phyloP scores from a whole-genome alignment of 257 asterid genomes.

The Paraleonurus japonicus region DNA sequence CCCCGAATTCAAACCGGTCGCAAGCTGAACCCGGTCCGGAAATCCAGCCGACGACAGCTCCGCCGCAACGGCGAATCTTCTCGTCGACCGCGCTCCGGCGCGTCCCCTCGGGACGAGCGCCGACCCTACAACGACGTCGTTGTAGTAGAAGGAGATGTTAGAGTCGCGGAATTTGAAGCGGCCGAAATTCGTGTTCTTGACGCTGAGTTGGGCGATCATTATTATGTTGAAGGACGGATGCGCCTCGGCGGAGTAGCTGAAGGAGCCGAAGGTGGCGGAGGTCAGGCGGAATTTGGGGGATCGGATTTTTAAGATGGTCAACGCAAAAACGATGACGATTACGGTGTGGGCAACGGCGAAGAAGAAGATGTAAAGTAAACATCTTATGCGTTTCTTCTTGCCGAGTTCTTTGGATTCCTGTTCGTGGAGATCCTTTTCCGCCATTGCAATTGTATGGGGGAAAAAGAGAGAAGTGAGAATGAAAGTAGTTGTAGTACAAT shows the following conservation, averaged over 20 bases:
- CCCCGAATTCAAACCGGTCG: slow-evolving; percentile 24
- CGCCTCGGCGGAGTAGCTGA: neutral
- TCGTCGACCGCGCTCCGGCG: slow-evolving; percentile 13
- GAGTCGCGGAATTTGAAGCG: slow-evolving; percentile 22
- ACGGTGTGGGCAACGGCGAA: neutral
- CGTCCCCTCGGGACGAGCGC: slow-evolving; percentile 5
- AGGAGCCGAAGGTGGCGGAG: neutral
- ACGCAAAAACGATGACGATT: neutral
- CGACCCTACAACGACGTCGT: slow-evolving; percentile 20
- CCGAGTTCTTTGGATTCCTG: neutral
- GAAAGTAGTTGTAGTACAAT: too few species aligned
- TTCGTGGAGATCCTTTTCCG: neutral
- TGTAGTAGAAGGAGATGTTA: slow-evolving; percentile 11
- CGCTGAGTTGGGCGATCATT: slow-evolving; percentile 18
- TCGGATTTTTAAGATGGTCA: neutral
- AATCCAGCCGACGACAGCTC: neutral
- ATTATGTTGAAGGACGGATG: slow-evolving; percentile 20
- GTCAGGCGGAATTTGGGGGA: neutral
- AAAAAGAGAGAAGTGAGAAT: too few species aligned
- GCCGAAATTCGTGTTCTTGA: slow-evolving; percentile 28
- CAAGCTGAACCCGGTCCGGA: neutral
- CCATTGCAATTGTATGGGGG: too few species aligned
- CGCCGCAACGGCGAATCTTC: slow-evolving; percentile 22
- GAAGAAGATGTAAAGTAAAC: neutral
- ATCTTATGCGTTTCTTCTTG: neutral